Conservation (phyloP, 2,329 filamentous ascomycete genomes). For the Phialophora tarda region DNA sequence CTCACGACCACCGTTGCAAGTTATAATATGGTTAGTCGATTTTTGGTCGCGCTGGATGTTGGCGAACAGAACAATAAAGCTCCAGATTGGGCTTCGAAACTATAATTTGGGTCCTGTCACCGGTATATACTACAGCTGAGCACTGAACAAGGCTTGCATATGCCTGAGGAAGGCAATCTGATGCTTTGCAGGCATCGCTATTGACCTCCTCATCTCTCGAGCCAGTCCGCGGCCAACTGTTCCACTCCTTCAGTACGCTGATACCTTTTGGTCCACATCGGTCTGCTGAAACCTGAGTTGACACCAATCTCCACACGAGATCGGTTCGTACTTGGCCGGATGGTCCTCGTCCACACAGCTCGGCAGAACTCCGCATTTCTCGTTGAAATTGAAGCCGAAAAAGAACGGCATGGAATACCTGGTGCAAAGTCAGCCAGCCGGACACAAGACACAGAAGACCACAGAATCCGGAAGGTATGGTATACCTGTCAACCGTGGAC, state of each 20-base stretch:
- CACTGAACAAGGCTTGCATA: not conserved
- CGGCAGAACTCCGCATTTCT: slow-evolving; percentile 57
- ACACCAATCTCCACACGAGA: slow-evolving; percentile 40
- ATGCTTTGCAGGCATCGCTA: not conserved
- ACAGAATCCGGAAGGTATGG: not conserved
- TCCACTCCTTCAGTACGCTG: not conserved
- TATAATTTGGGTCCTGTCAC: not conserved
- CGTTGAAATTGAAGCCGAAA: slow-evolving; percentile 61
- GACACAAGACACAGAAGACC: not conserved
- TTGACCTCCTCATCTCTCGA: not conserved
- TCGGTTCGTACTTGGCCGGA: slow-evolving; percentile 60
- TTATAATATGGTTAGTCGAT: slow-evolving; percentile 87
- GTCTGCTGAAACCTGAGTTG: slow-evolving; percentile 33
- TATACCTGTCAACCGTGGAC: slow-evolving; percentile 39
- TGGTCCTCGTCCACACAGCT: slow-evolving; percentile 47
- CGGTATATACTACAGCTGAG: not conserved
- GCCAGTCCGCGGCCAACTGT: not conserved
- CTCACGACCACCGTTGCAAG: slow-evolving; percentile 82
- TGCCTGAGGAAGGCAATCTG: not conserved
- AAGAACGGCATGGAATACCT: slow-evolving; percentile 64
- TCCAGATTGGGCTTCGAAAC: slow-evolving; percentile 31
- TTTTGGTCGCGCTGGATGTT: slow-evolving; percentile 80
- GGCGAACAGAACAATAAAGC: slow-evolving; percentile 50
- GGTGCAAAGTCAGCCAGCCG: slow-evolving; percentile 1
- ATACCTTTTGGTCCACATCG: slow-evolving; percentile 24